Conservation (phyloP, 176 grass and related monocot genomes). For the Zoysia japonica region DNA sequence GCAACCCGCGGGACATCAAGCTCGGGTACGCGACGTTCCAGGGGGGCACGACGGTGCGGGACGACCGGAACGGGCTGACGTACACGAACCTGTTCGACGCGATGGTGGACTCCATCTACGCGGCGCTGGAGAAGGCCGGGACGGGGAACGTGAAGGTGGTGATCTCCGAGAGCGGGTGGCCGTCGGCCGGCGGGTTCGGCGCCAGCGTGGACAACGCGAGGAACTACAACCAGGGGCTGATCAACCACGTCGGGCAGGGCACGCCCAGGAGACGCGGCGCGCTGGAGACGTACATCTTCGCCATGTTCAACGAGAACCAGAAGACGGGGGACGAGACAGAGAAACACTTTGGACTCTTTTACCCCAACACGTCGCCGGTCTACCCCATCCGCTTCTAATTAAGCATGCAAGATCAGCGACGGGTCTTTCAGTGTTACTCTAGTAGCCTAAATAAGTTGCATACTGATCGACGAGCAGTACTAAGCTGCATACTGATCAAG, state of each 20-base stretch:
- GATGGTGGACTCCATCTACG: slow-evolving; percentile 48
- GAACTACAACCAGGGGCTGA: slow-evolving; percentile 67
- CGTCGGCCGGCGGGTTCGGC: slow-evolving; percentile 50
- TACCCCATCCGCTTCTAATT: slow-evolving; percentile 46
- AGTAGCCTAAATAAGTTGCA: not conserved
- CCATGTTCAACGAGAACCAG: slow-evolving; percentile 78
- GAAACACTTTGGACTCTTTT: slow-evolving; percentile 57
- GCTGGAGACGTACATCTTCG: slow-evolving; percentile 58
- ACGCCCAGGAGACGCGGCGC: slow-evolving; percentile 44
- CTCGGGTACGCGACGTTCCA: slow-evolving; percentile 55
- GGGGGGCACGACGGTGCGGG: slow-evolving; percentile 17
- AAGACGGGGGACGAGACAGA: slow-evolving; percentile 44
- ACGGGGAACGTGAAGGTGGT: slow-evolving; percentile 29
- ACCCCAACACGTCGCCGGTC: slow-evolving; percentile 43
- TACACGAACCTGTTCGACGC: slow-evolving; percentile 62
- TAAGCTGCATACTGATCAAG: not conserved
- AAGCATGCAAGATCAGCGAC: not conserved
- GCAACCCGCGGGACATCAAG: slow-evolving; percentile 31
- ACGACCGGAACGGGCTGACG: not conserved
- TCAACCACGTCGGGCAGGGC: slow-evolving; percentile 43
- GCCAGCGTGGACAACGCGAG: slow-evolving; percentile 48
- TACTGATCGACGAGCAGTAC: not conserved
- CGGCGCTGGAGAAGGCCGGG: slow-evolving; percentile 60
- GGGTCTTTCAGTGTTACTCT: not conserved
- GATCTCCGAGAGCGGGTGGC: slow-evolving; percentile 73